Percentiles rank a stretch among this genome's conserved stretches.
phyloP scores from a whole-genome alignment of 352 stramenopile species.

The Phytophthora multivora region DNA sequence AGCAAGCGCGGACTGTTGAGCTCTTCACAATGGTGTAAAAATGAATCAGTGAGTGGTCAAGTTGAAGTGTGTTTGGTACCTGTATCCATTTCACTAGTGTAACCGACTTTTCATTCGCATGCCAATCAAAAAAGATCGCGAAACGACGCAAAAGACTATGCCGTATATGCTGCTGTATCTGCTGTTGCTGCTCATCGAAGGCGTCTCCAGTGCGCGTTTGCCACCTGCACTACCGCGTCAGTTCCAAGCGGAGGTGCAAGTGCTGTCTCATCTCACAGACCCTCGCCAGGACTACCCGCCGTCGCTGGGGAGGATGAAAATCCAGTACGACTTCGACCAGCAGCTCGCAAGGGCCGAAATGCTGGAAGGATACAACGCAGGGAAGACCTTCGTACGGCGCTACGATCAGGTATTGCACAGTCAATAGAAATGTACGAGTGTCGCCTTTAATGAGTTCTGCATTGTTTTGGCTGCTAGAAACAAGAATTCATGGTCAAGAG shows the following conservation, averaged over 20 bases:
- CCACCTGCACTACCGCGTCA: slow-evolving; percentile 50
- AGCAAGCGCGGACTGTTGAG: too few species aligned
- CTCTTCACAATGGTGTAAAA: too few species aligned
- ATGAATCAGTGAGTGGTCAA: too few species aligned
- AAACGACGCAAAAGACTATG: slow-evolving; percentile 19
- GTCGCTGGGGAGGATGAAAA: slow-evolving; percentile 52
- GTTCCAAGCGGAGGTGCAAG: slow-evolving; percentile 58
- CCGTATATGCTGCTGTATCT: slow-evolving; percentile 5
- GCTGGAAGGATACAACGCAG: slow-evolving; percentile 62
- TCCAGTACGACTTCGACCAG: slow-evolving; percentile 73
- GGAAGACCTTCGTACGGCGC: slow-evolving; percentile 71
- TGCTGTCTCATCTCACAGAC: slow-evolving; percentile 71
- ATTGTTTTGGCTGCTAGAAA: slow-evolving; percentile 30
- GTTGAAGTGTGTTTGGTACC: slow-evolving; percentile 18
- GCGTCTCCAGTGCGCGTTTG: slow-evolving; percentile 8
- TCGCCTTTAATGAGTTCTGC: slow-evolving; percentile 1
- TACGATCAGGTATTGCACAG: slow-evolving; percentile 49
- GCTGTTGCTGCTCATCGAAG: slow-evolving; percentile 5
- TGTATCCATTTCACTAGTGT: background rate
- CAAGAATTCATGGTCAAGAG: slow-evolving; percentile 80
- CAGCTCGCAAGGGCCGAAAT: slow-evolving; percentile 64
- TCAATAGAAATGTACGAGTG: too few species aligned
- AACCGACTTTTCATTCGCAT: slow-evolving; percentile 11
- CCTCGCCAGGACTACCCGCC: slow-evolving; percentile 60
- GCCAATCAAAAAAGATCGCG: slow-evolving; percentile 30